These are phyloP conservation scores for Aspergillus novoparasiticus DNA, from an alignment of 2,329 filamentous ascomycete genomes.

Conservation along the genomic window DNA sequence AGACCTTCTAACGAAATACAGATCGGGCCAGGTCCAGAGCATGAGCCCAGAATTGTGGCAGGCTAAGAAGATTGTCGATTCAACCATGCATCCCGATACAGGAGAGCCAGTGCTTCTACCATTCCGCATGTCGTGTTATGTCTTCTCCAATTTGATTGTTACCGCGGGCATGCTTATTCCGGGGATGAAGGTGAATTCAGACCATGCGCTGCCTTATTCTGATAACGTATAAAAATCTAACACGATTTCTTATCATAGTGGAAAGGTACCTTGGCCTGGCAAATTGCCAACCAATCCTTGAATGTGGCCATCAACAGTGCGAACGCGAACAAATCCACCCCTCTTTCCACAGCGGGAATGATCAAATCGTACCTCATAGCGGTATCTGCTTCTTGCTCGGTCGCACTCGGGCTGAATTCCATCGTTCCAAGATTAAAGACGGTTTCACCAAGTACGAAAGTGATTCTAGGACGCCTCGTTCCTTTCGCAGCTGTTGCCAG, in stretches of 20 bases:
- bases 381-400: constrained; percentile 1
- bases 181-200: background rate
- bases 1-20: constrained; percentile 3
- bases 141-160: background rate
- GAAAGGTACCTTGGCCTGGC: background rate
- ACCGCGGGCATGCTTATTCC: constrained; percentile 1
- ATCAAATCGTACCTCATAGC: constrained; percentile 1
- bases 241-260: background rate
- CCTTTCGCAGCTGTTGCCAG: constrained; percentile 2
- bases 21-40: background rate
- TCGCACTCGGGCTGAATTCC: background rate
- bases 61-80: constrained; percentile 1
- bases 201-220: background rate
- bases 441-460: background rate
- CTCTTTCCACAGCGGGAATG: background rate
- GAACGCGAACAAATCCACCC: background rate
- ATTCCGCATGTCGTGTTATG: constrained; percentile 3
- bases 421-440: background rate
- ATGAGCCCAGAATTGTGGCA: background rate
- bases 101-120: background rate
- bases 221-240: background rate
- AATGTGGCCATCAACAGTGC: constrained; percentile 1
- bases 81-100: background rate
- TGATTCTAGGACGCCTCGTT: background rate
- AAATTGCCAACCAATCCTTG: background rate